Evolutionary conservation across 2,329 filamentous ascomycete species (phyloP).

Genomic region (Trichoderma asperellum): DNA sequence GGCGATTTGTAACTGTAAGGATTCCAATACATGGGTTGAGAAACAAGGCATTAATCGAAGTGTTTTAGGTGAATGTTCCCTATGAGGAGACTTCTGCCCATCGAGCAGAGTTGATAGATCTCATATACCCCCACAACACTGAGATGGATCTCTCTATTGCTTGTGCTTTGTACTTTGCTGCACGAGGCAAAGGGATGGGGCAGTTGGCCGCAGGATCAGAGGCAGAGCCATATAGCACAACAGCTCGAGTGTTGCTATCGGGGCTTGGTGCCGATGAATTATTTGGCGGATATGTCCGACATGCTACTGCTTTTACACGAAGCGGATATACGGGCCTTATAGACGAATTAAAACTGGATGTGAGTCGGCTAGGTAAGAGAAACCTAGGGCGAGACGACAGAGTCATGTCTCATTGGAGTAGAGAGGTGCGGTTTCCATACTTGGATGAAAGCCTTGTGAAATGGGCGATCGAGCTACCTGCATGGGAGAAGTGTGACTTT

Average conservation of each 20-base stretch:
- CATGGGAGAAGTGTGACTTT: constrained; percentile 90
- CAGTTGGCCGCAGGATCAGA: constrained; percentile 39
- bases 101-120: constrained; percentile 67
- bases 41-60: not conserved
- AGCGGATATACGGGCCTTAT: constrained; percentile 72
- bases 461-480: constrained; percentile 74
- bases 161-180: constrained; percentile 91
- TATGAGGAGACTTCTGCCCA: constrained; percentile 74
- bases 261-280: constrained; percentile 95
- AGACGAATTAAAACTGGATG: constrained; percentile 83
- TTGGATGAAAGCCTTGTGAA: constrained; percentile 85
- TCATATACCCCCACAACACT: constrained; percentile 93
- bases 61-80: constrained; percentile 71
- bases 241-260: constrained; percentile 83
- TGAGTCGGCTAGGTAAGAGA: constrained; percentile 83
- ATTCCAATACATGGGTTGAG: not conserved
- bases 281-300: constrained; percentile 89
- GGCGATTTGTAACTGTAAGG: constrained; percentile 78
- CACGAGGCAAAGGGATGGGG: constrained; percentile 67
- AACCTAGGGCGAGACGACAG: constrained; percentile 94
- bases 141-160: constrained; percentile 99
- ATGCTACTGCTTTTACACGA: constrained; percentile 74
- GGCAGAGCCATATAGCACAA: constrained; percentile 60
- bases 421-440: constrained; percentile 87
- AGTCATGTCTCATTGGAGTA: constrained; percentile 85